Base-by-base conservation (phyloP, 1,284 basidiomycete genomes). In the Moniliophthora roreri region DNA sequence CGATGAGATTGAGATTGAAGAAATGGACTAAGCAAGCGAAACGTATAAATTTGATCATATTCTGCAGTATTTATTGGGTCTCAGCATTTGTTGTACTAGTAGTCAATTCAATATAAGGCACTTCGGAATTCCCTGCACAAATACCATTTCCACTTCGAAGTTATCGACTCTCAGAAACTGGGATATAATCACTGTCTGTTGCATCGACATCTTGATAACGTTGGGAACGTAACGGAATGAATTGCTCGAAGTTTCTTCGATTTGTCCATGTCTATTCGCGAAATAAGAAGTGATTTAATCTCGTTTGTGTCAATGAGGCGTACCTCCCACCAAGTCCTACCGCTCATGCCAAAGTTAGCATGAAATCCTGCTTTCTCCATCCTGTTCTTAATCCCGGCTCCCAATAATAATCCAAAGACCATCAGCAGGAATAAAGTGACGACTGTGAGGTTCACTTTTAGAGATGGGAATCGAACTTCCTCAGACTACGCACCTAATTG, bases 371-470 rank as follows among this genome's bases (percentile, higher is more conserved):
- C 87, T 66, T 86, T 89, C 56, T 84, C 65, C 82, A 93, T 89
- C 55, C 88, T 81, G 62, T 76, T 84, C 70, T 91, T 89, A 62
- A 96, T 83, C 6, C 89, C 91, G 24, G 93, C 92, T 48, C 84
- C 86, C 18, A 95, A 74, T 39, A 97, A 74, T 44, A 97, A 78
- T 3, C 89, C 91, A 61, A 91, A 85, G 11, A 95, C 87, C 46
- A 87, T 87, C 58, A 96, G 70, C 28, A 97, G 76, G 73, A 96
- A 97, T 49, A 94, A 74, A 16, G 93, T 92, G 46, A 97, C 93
- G 39, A 96, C 87, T 38, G 94, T 76, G 66, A 95, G 92, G 70
- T 95, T 92, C 66, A 91, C 94, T 74, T 96, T 94, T 50, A 77
- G 75, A 62, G 57, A 54, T 52, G 54, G 58, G 57, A 54, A n/a